phyloP scores from a whole-genome alignment of 2,329 filamentous ascomycete genomes.

The Apiospora kogelbergensis region DNA sequence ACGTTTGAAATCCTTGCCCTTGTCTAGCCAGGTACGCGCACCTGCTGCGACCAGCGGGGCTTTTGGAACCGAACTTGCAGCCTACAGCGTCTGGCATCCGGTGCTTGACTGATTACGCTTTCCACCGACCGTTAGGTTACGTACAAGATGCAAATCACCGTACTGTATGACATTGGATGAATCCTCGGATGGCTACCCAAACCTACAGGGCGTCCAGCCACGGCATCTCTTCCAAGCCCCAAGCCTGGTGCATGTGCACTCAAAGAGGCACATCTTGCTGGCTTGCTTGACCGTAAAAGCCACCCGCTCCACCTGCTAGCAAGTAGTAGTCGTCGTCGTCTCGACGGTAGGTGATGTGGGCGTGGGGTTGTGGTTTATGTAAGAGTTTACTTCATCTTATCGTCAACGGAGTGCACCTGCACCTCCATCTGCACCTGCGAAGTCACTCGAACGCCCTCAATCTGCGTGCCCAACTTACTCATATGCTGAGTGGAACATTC shows the following conservation, averaged over 20 bases:
- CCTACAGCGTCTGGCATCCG: background rate
- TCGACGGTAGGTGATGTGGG: too few relatives aligned
- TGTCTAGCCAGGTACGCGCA: background rate
- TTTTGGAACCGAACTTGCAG: background rate
- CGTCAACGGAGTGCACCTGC: background rate
- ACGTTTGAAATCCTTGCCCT: background rate
- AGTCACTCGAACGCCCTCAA: background rate
- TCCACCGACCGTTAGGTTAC: background rate
- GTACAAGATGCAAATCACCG: background rate
- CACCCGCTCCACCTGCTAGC: background rate
- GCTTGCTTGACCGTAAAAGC: background rate
- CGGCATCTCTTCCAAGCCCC: background rate
- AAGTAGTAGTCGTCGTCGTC: background rate
- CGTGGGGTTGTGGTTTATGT: background rate
- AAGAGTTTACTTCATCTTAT: background rate
- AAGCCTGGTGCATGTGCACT: background rate
- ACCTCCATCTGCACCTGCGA: background rate
- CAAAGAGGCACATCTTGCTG: background rate
- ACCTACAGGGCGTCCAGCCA: background rate
- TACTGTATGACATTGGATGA: background rate
- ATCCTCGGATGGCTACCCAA: background rate
- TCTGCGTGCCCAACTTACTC: background rate
- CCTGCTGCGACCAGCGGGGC: background rate
- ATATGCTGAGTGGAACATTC: background rate
- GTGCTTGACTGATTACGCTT: background rate